Percentiles rank a stretch among this genome's conserved stretches.
Evolutionary conservation across 2,329 filamentous ascomycete species (phyloP).

Genomic region (Apiospora kogelbergensis): DNA sequence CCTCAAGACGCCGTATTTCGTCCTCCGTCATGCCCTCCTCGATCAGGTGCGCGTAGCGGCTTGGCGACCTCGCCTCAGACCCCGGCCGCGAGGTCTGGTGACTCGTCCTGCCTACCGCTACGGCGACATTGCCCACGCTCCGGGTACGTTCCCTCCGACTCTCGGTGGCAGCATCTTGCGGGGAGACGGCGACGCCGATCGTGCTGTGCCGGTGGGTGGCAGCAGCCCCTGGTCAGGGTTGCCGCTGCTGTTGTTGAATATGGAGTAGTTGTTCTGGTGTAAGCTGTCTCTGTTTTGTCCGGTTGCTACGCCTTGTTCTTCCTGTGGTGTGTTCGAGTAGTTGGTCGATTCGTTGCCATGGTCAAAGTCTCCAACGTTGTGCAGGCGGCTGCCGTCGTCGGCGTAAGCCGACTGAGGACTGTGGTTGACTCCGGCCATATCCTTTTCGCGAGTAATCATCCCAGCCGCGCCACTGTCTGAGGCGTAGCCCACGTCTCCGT

Average conservation of each 20-base stretch:
- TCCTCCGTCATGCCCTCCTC: slow-evolving; percentile 62
- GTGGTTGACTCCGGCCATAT: slow-evolving; percentile 35
- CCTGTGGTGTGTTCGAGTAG: slow-evolving; percentile 46
- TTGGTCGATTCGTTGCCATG: slow-evolving; percentile 38
- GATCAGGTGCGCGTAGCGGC: slow-evolving; percentile 50
- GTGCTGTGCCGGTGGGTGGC: slow-evolving; percentile 13
- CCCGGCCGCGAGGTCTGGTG: slow-evolving; percentile 11
- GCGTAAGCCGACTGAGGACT: slow-evolving; percentile 44
- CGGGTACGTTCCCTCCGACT: slow-evolving; percentile 7
- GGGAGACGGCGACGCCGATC: slow-evolving; percentile 9
- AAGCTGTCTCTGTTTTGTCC: slow-evolving; percentile 18
- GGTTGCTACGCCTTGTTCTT: slow-evolving; percentile 45
- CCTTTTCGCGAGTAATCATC: slow-evolving; percentile 48
- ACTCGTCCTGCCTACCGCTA: slow-evolving; percentile 29
- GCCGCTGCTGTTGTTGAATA: not conserved
- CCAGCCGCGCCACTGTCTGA: slow-evolving; percentile 27
- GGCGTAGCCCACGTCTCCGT: slow-evolving; percentile 21
- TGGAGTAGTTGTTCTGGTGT: not conserved
- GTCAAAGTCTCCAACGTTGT: slow-evolving; percentile 8
- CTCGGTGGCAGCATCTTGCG: slow-evolving; percentile 15
- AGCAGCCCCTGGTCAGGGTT: not conserved
- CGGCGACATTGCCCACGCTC: slow-evolving; percentile 11
- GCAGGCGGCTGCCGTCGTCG: slow-evolving; percentile 35
- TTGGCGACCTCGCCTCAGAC: slow-evolving; percentile 19
- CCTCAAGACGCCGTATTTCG: slow-evolving; percentile 55